These are phyloP conservation scores for Crithidia thermophila DNA, from an alignment of 208 protist species.

Conservation along the genomic window DNA sequence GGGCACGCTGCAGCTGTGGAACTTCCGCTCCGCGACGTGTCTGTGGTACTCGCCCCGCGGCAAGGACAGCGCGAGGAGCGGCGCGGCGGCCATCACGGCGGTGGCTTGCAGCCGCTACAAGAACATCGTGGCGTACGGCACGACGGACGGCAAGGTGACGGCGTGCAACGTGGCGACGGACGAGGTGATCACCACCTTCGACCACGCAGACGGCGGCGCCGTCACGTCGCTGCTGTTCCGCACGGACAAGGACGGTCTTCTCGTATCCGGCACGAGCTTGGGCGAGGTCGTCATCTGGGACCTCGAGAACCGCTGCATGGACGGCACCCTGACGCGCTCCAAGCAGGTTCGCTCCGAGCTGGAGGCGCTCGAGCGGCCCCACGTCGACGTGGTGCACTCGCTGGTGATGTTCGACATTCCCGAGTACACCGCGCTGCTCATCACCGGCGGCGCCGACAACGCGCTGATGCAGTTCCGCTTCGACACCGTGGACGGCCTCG, in stretches of 20 bases:
- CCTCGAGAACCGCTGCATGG: constrained; percentile 76
- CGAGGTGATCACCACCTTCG: constrained; percentile 77
- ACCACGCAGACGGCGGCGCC: constrained; percentile 54
- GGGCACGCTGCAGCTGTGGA: constrained; percentile 85
- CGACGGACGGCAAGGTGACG: constrained; percentile 65
- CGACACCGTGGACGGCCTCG: constrained; percentile 87
- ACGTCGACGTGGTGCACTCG: constrained; percentile 75
- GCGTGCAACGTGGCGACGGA: constrained; percentile 64
- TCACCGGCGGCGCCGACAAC: constrained; percentile 91
- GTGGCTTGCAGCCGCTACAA: constrained; percentile 75
- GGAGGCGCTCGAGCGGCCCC: constrained; percentile 72
- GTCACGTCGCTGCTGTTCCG: constrained; percentile 88
- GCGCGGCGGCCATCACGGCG: constrained; percentile 42
- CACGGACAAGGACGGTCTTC: constrained; percentile 68
- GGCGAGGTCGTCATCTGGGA: constrained; percentile 91
- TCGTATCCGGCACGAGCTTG: constrained; percentile 72
- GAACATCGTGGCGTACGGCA: constrained; percentile 89
- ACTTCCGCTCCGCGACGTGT: constrained; percentile 80
- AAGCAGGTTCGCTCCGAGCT: constrained; percentile 72
- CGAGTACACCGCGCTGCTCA: constrained; percentile 47
- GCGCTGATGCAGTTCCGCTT: constrained; percentile 89
- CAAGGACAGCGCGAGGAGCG: background rate
- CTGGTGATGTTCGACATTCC: constrained; percentile 63
- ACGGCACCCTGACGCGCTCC: constrained; percentile 79
- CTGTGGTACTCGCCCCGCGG: constrained; percentile 51